Evolutionary conservation across 306 rosid genomes (phyloP).

Genomic region (Pterocarpus macrocarpus): DNA sequence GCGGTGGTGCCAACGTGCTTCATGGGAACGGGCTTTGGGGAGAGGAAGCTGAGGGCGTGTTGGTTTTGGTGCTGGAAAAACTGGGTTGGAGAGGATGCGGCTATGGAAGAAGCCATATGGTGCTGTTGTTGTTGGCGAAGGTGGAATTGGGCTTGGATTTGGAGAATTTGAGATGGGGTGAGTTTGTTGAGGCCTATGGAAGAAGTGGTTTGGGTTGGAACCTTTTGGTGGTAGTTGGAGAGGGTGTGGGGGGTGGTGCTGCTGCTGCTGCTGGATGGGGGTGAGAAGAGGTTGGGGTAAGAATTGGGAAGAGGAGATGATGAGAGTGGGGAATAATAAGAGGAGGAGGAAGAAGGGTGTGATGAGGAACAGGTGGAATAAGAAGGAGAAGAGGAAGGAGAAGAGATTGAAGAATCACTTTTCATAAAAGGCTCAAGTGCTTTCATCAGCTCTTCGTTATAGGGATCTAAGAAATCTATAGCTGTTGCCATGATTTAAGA

Average conservation of each 20-base stretch:
- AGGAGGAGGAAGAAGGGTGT: no score
- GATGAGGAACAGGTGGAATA: not conserved
- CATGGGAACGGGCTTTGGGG: slow-evolving; percentile 72
- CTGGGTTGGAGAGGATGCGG: slow-evolving; percentile 42
- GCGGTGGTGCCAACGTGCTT: slow-evolving; percentile 56
- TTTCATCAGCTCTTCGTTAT: slow-evolving; percentile 74
- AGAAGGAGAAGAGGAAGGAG: slow-evolving; percentile 21
- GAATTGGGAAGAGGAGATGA: slow-evolving; percentile 40
- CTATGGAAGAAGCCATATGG: slow-evolving; percentile 31
- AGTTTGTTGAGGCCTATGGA: slow-evolving; percentile 74
- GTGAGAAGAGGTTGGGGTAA: slow-evolving; percentile 45
- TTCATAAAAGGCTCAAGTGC: slow-evolving; percentile 82
- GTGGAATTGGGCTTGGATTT: slow-evolving; percentile 76
- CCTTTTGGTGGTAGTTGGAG: not conserved
- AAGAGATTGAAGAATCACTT: slow-evolving; percentile 53
- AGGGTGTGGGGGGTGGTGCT: slow-evolving; percentile 32
- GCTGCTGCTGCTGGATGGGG: slow-evolving; percentile 33
- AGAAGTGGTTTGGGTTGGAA: slow-evolving; percentile 52
- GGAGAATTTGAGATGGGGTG: slow-evolving; percentile 78
- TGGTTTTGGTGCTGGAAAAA: slow-evolving; percentile 30
- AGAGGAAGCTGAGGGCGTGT: slow-evolving; percentile 33
- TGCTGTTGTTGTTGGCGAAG: slow-evolving; percentile 52
- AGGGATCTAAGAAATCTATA: slow-evolving; percentile 66
- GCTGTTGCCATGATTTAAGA: slow-evolving; percentile 60
- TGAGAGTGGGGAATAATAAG: no score